These are phyloP conservation scores for Leishmania mexicana DNA, from an alignment of 208 protist genomes.

Conservation along the genomic window DNA sequence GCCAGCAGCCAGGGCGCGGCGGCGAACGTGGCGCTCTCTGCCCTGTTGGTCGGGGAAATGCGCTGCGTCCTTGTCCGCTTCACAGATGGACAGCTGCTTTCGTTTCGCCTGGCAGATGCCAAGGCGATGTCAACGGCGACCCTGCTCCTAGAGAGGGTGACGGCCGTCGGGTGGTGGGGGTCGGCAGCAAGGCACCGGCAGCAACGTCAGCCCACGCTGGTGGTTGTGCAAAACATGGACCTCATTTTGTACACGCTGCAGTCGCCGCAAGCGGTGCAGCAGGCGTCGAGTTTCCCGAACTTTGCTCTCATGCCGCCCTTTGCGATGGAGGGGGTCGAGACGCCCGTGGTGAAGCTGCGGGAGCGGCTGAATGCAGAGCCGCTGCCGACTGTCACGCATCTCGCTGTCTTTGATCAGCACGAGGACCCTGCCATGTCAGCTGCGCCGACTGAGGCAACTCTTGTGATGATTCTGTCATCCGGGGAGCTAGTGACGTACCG, in stretches of 20 bases:
- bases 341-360: conserved; percentile 30
- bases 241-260: conserved; percentile 45
- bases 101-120: conserved; percentile 13
- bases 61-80: conserved; percentile 39
- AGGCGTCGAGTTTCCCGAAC: conserved; percentile 36
- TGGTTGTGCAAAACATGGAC: conserved; percentile 40
- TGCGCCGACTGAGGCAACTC: conserved; percentile 32
- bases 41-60: conserved; percentile 17
- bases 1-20: conserved; percentile 1
- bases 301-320: conserved; percentile 60
- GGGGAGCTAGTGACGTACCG: conserved; percentile 84
- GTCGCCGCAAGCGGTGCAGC: neutral
- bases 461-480: conserved; percentile 62
- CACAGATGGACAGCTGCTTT: conserved; percentile 27
- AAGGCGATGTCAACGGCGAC: conserved; percentile 9
- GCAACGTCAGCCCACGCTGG: conserved; percentile 20
- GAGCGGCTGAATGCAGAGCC: conserved; percentile 42
- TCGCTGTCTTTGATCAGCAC: conserved; percentile 52
- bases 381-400: conserved; percentile 59
- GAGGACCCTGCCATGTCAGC: conserved; percentile 8
- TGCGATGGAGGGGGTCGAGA: conserved; percentile 38
- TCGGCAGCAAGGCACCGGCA: neutral
- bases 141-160: conserved; percentile 41
- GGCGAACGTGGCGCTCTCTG: conserved; percentile 19
- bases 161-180: conserved; percentile 44